phyloP scores from a whole-genome alignment of 176 grass and related monocot species.

The Musa itinerans region DNA sequence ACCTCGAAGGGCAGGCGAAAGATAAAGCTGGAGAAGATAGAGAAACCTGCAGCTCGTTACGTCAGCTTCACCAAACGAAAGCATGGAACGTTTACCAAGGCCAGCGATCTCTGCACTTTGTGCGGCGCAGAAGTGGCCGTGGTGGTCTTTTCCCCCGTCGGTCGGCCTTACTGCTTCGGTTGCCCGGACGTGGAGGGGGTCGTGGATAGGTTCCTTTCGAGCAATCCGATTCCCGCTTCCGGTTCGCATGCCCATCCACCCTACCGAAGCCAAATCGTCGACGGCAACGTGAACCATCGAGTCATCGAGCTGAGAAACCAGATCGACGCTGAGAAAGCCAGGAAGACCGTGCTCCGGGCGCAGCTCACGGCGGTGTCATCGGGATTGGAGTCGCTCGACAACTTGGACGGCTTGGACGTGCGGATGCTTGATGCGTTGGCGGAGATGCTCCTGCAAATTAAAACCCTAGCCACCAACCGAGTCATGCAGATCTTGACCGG shows the following conservation, averaged over 20 bases:
- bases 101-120: slow-evolving; percentile 32
- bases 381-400: neutral
- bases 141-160: neutral
- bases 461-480: neutral
- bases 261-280: too few species aligned
- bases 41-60: slow-evolving; percentile 23
- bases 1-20: slow-evolving; percentile 29
- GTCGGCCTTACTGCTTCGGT: neutral
- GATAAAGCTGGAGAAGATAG: slow-evolving; percentile 24
- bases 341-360: neutral
- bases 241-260: too few species aligned
- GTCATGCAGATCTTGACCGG: neutral
- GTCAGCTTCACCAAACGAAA: slow-evolving; percentile 39
- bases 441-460: neutral
- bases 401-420: neutral
- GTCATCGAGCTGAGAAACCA: neutral
- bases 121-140: slow-evolving; percentile 24
- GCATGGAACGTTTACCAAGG: slow-evolving; percentile 35
- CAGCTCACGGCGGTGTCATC: neutral
- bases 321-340: neutral
- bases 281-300: too few species aligned
- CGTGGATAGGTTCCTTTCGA: neutral
- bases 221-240: too few species aligned
- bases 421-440: neutral
- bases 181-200: neutral